Percentiles rank a stretch among this genome's conserved stretches.
Conservation (phyloP, 2,329 filamentous ascomycete species). For the Colletotrichum caudatum region DNA sequence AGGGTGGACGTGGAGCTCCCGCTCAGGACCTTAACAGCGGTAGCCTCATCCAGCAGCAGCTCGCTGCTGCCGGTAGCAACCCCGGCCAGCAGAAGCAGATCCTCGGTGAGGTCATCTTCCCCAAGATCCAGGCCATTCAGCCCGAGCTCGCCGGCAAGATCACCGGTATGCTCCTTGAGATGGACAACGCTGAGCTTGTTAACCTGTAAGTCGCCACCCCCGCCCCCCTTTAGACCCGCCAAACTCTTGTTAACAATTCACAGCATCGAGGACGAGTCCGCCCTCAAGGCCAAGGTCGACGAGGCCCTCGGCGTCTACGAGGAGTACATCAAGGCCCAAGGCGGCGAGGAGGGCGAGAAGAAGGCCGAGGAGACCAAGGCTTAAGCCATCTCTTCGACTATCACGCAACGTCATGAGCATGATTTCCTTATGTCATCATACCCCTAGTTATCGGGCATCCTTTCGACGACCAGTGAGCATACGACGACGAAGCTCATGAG, state of each 20-base stretch:
- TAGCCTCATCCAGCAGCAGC: constrained; percentile 67
- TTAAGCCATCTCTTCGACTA: constrained; percentile 45
- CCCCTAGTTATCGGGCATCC: constrained; percentile 42
- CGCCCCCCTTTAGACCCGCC: neutral
- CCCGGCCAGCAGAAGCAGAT: constrained; percentile 96
- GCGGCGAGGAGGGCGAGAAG: constrained; percentile 64
- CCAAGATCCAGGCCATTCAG: constrained; percentile 96
- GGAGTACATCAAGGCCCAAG: constrained; percentile 95
- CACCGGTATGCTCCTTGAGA: constrained; percentile 99
- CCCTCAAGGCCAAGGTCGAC: constrained; percentile 94
- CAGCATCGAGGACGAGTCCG: constrained; percentile 89
- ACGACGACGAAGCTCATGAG: constrained; percentile 33
- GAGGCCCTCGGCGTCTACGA: constrained; percentile 98
- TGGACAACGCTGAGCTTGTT: constrained; percentile 96
- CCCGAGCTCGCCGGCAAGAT: constrained; percentile 98
- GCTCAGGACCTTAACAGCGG: constrained; percentile 48
- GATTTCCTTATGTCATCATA: constrained; percentile 44
- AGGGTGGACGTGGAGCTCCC: constrained; percentile 60
- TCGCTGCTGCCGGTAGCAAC: constrained; percentile 62
- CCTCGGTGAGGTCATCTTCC: constrained; percentile 96
- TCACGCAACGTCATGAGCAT: constrained; percentile 40
- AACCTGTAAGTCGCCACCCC: constrained; percentile 80
- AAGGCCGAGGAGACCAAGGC: constrained; percentile 61
- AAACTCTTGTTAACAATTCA: constrained; percentile 43
- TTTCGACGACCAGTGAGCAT: constrained; percentile 39